Conservation (phyloP, 495 filamentous ascomycete species). For the Jackrogersella multiformis region DNA sequence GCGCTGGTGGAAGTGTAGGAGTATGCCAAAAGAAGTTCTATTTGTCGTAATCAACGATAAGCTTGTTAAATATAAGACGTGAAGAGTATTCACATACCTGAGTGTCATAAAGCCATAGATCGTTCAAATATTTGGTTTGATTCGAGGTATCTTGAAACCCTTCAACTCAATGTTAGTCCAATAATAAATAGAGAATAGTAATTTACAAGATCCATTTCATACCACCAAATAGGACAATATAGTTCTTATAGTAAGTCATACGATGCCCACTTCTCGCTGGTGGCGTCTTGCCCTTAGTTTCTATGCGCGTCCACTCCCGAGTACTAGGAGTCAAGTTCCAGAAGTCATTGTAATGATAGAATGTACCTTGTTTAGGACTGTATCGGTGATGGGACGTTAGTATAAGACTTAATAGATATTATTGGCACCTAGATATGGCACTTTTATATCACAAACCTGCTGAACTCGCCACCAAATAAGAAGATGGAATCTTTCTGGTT, state of each 20-base stretch:
- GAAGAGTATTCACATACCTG: constrained; percentile 23
- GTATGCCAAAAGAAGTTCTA: constrained; percentile 79
- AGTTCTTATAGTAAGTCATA: constrained; percentile 89
- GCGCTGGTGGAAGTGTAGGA: constrained; percentile 73
- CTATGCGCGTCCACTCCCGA: constrained; percentile 89
- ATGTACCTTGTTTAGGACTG: constrained; percentile 92
- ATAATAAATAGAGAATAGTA: not conserved
- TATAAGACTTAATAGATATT: constrained; percentile 56
- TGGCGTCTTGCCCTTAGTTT: constrained; percentile 86
- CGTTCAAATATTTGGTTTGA: constrained; percentile 86
- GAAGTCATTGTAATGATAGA: constrained; percentile 99
- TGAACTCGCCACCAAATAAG: constrained; percentile 83
- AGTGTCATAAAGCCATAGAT: constrained; percentile 72
- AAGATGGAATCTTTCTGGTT: constrained; percentile 84
- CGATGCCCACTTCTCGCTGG: constrained; percentile 92
- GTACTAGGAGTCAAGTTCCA: constrained; percentile 87
- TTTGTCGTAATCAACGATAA: constrained; percentile 48
- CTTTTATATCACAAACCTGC: constrained; percentile 42
- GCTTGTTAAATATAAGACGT: constrained; percentile 64
- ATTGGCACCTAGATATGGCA: not conserved
- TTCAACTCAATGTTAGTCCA: constrained; percentile 73
- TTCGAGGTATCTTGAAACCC: constrained; percentile 97
- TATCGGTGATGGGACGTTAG: constrained; percentile 53
- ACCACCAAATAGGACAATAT: constrained; percentile 53
- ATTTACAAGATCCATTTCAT: constrained; percentile 6